Conservation (phyloP, 2,329 filamentous ascomycete species). For the Alternaria metachromatica region DNA sequence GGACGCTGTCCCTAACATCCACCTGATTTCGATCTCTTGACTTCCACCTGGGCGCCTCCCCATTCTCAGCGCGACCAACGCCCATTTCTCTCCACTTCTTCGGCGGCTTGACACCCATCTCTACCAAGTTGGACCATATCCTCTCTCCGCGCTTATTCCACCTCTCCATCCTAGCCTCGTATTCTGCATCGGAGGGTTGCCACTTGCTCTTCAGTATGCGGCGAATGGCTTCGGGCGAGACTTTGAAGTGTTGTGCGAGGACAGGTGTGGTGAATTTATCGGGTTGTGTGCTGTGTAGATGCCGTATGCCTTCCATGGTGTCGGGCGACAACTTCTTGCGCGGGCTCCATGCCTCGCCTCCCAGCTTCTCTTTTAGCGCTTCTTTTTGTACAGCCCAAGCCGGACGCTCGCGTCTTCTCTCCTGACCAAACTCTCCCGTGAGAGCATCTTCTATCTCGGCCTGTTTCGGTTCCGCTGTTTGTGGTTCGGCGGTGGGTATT, state of each 20-base stretch:
- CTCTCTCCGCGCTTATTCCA: slow-evolving; percentile 58
- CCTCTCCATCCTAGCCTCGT: slow-evolving; percentile 50
- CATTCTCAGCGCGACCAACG: slow-evolving; percentile 42
- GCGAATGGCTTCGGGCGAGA: slow-evolving; percentile 86
- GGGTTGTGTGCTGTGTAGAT: slow-evolving; percentile 78
- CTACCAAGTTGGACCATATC: slow-evolving; percentile 57
- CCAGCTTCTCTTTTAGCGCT: slow-evolving; percentile 78
- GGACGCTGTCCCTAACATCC: slow-evolving; percentile 34
- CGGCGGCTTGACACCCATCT: slow-evolving; percentile 62
- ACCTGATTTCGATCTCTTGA: slow-evolving; percentile 35
- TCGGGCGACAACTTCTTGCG: slow-evolving; percentile 89
- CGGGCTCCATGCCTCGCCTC: slow-evolving; percentile 77
- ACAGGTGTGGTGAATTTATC: slow-evolving; percentile 75
- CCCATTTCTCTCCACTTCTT: slow-evolving; percentile 59
- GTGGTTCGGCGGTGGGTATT: not conserved
- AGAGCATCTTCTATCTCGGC: slow-evolving; percentile 26
- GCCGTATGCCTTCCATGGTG: slow-evolving; percentile 86
- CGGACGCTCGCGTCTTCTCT: slow-evolving; percentile 45
- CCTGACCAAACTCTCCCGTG: slow-evolving; percentile 43
- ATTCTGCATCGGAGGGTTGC: slow-evolving; percentile 61
- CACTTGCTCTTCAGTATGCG: slow-evolving; percentile 85
- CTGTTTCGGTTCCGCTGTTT: not conserved
- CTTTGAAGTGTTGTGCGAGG: slow-evolving; percentile 78
- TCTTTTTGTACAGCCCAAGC: slow-evolving; percentile 79
- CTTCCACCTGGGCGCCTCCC: slow-evolving; percentile 45